Percentiles rank a stretch among this genome's conserved stretches.
These are phyloP conservation scores for Panellus pusillus DNA, from an alignment of 768 basidiomycete genomes.

Conservation along the genomic window DNA sequence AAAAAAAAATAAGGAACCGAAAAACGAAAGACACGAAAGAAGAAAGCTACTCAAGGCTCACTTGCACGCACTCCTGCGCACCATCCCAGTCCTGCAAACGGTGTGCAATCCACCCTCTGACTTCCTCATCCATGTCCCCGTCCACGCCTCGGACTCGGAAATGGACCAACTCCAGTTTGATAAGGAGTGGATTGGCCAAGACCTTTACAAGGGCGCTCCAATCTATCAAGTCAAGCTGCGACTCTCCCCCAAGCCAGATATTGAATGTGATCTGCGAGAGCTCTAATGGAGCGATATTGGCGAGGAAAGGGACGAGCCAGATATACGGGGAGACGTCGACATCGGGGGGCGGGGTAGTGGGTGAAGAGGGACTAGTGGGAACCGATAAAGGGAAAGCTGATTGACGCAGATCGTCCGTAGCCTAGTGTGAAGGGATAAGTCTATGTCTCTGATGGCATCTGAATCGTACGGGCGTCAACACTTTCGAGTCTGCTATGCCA, in stretches of 20 bases:
- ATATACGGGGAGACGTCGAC: constrained; percentile 22
- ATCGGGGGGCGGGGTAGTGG: constrained; percentile 9
- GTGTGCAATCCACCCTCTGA: constrained; percentile 28
- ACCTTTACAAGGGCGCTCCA: constrained; percentile 29
- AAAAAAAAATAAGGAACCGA: background rate
- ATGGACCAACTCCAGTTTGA: constrained; percentile 20
- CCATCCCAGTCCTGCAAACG: constrained; percentile 24
- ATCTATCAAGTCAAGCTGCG: constrained; percentile 32
- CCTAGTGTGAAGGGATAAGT: constrained; percentile 27
- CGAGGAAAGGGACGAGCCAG: constrained; percentile 31
- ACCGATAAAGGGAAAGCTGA: constrained; percentile 35
- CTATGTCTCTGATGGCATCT: constrained; percentile 25
- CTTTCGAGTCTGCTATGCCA: background rate
- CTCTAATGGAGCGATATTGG: constrained; percentile 23
- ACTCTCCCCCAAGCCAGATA: constrained; percentile 36
- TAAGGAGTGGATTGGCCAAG: constrained; percentile 18
- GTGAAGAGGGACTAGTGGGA: constrained; percentile 21
- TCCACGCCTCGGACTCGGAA: constrained; percentile 35
- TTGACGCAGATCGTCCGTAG: constrained; percentile 30
- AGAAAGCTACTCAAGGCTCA: constrained; percentile 14
- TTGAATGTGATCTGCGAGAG: constrained; percentile 26
- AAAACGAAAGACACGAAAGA: background rate
- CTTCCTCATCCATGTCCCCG: constrained; percentile 24
- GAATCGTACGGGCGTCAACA: background rate
- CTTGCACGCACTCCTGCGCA: constrained; percentile 8